Evolutionary conservation across 352 stramenopile species (phyloP).

Genomic region (Globisporangium nagaii): DNA sequence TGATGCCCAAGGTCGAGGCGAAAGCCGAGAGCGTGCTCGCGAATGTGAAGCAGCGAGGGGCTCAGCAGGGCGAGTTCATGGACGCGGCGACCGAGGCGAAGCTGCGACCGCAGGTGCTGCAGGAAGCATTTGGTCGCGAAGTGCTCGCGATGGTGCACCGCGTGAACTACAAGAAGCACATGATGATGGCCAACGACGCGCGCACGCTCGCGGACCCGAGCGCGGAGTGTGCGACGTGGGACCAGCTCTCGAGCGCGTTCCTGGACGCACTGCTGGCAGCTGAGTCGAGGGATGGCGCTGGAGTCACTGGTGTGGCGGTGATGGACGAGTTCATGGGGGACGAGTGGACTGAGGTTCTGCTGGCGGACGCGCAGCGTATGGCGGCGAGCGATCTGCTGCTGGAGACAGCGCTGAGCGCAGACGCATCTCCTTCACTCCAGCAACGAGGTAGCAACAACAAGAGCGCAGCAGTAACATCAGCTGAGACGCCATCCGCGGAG

Average conservation of each 20-base stretch:
- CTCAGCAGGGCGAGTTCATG: conserved; percentile 73
- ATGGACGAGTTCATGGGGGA: conserved; percentile 77
- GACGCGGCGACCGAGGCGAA: conserved; percentile 56
- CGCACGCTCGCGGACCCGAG: conserved; percentile 52
- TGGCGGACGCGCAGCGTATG: conserved; percentile 66
- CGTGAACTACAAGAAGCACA: conserved; percentile 79
- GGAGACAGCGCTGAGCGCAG: conserved; percentile 16
- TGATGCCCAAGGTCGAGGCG: conserved; percentile 79
- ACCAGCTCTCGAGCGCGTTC: conserved; percentile 50
- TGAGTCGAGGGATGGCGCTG: background rate
- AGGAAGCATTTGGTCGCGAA: conserved; percentile 82
- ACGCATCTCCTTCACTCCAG: conserved; percentile 10
- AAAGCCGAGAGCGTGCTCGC: conserved; percentile 71
- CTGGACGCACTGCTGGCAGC: conserved; percentile 32
- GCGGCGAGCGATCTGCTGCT: conserved; percentile 43
- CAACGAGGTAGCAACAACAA: conserved; percentile 6
- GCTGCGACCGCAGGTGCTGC: conserved; percentile 70
- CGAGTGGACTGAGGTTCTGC: conserved; percentile 64
- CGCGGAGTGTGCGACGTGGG: conserved; percentile 52
- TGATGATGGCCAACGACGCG: conserved; percentile 60
- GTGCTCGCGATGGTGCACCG: conserved; percentile 80
- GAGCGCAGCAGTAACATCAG: background rate
- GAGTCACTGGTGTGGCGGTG: conserved; percentile 32
- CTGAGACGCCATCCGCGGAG: no score
- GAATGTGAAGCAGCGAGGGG: conserved; percentile 79